A percentile compares a stretch with the other conserved stretches of the same genome.
Evolutionary conservation across 2,329 filamentous ascomycete genomes (phyloP).

Genomic region (Alternaria sp.): DNA sequence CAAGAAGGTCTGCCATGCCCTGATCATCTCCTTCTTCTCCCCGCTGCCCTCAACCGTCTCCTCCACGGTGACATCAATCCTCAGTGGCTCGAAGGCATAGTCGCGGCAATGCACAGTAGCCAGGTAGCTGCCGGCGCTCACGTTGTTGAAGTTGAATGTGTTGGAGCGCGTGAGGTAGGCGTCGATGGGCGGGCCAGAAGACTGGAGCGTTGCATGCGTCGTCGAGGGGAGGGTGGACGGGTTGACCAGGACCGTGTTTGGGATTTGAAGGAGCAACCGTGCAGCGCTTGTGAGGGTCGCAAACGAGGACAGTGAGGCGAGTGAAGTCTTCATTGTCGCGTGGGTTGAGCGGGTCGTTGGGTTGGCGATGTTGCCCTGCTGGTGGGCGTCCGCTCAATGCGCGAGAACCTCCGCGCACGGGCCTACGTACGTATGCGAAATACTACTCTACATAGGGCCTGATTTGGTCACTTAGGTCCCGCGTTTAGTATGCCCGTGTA

Average conservation of each 20-base stretch:
- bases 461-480: too few relatives aligned
- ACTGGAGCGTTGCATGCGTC: slow-evolving; percentile 72
- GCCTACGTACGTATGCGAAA: background rate
- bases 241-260: slow-evolving; percentile 54
- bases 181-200: slow-evolving; percentile 57
- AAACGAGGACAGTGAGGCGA: slow-evolving; percentile 52
- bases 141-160: slow-evolving; percentile 77
- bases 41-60: slow-evolving; percentile 40
- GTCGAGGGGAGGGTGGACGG: slow-evolving; percentile 61
- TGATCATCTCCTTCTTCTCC: slow-evolving; percentile 57
- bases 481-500: too few relatives aligned
- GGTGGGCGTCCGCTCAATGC: background rate
- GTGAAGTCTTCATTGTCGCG: slow-evolving; percentile 41
- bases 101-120: slow-evolving; percentile 80
- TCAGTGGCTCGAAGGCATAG: slow-evolving; percentile 78
- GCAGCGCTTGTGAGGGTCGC: slow-evolving; percentile 53
- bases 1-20: slow-evolving; percentile 83
- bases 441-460: background rate
- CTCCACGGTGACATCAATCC: slow-evolving; percentile 72
- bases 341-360: background rate
- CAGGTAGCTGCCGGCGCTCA: slow-evolving; percentile 78
- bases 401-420: background rate
- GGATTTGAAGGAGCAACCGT: slow-evolving; percentile 62
- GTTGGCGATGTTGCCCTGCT: background rate
- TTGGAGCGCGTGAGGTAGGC: slow-evolving; percentile 73